Conservation (phyloP, 495 filamentous ascomycete species). For the Penicillium manginii region DNA sequence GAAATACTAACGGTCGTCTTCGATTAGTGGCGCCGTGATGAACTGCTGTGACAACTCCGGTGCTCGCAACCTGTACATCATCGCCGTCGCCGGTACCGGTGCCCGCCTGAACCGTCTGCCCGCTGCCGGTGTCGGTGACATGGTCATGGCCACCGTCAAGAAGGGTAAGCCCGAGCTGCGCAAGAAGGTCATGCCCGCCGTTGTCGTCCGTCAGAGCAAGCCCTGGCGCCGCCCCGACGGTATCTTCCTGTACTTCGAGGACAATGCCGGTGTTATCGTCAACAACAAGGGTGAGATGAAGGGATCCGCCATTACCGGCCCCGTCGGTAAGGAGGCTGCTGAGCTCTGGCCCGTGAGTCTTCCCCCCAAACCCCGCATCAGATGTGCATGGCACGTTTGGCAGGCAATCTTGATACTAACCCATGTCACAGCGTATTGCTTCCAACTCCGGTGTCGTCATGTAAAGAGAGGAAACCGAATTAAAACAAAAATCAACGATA, state of each 20-base stretch:
- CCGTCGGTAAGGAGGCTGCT: slow-evolving; percentile 99
- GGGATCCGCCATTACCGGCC: slow-evolving; percentile 97
- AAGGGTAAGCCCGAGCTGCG: slow-evolving; percentile 99
- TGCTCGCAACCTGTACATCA: slow-evolving; percentile 99
- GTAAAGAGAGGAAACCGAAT: slow-evolving; percentile 63
- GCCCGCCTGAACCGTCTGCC: slow-evolving; percentile 97
- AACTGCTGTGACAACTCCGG: slow-evolving; percentile 99
- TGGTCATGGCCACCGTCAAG: slow-evolving; percentile 99
- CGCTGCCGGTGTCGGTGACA: slow-evolving; percentile 97
- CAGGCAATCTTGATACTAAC: slow-evolving; percentile 42
- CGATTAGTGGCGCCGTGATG: slow-evolving; percentile 85
- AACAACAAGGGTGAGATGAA: slow-evolving; percentile 99
- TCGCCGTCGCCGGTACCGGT: slow-evolving; percentile 99
- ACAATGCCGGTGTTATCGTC: slow-evolving; percentile 99
- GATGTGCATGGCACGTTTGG: background rate
- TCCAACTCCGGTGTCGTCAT: slow-evolving; percentile 99
- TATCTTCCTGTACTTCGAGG: slow-evolving; percentile 99
- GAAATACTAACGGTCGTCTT: slow-evolving; percentile 25
- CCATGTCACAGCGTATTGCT: slow-evolving; percentile 74
- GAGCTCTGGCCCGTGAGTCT: slow-evolving; percentile 81
- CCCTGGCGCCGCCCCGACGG: slow-evolving; percentile 97
- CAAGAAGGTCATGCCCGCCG: slow-evolving; percentile 99
- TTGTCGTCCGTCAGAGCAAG: slow-evolving; percentile 98
- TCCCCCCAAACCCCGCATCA: background rate
- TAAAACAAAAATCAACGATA: slow-evolving; percentile 46